These are phyloP conservation scores for Diaporthe helianthi DNA, from an alignment of 2,329 filamentous ascomycete genomes.

Conservation along the genomic window DNA sequence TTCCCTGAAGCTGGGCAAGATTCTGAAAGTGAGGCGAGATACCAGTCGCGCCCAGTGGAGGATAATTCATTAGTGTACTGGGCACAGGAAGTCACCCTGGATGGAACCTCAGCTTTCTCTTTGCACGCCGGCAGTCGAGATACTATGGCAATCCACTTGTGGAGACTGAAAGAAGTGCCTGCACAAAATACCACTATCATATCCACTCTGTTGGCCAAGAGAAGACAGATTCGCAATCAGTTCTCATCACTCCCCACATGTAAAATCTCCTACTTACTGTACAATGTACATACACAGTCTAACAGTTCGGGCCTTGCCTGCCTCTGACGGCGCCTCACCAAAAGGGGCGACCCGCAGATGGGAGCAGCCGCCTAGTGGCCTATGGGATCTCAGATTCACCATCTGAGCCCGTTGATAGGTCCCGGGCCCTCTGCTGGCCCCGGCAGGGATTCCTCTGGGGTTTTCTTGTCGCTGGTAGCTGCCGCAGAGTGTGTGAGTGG, in stretches of 20 bases:
- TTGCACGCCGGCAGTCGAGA: background rate
- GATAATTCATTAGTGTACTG: background rate
- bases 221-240: constrained; percentile 8
- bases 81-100: background rate
- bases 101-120: background rate
- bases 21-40: background rate
- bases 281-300: too few relatives aligned
- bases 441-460: constrained; percentile 22
- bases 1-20: background rate
- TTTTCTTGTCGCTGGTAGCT: constrained; percentile 1
- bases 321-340: constrained; percentile 28
- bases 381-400: constrained; percentile 30
- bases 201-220: constrained; percentile 10
- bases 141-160: background rate
- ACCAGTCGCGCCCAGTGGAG: background rate
- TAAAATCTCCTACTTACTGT: constrained; percentile 8
- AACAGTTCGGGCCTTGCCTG: constrained; percentile 15
- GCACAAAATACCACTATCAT: background rate
- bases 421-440: background rate
- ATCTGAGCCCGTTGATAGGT: constrained; percentile 21
- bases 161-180: background rate
- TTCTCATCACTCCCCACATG: constrained; percentile 8
- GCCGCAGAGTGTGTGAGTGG: constrained; percentile 23
- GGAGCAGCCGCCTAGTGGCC: constrained; percentile 22
- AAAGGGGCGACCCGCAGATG: constrained; percentile 31